These are phyloP conservation scores for rapeseed (Brassica napus) DNA, from an alignment of 345 rosid genomes.

Conservation along the genomic window Da-Ae NC_063443.1:12781001-12781500, in stretches of 20 bases:
- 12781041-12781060: slow-evolving; percentile 90
- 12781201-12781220: slow-evolving; percentile 66
- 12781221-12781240: slow-evolving; percentile 75
- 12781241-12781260: slow-evolving; percentile 81
- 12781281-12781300: slow-evolving; percentile 86
- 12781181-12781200: slow-evolving; percentile 55
- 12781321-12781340: slow-evolving; percentile 59
- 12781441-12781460: not conserved
- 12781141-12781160: slow-evolving; percentile 47
- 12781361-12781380: slow-evolving; percentile 53
- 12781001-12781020: slow-evolving; percentile 76
- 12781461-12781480: not conserved
- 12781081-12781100: slow-evolving; percentile 85
- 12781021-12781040: slow-evolving; percentile 83
- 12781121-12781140: slow-evolving; percentile 49
- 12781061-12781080: slow-evolving; percentile 71
- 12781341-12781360: slow-evolving; percentile 54
- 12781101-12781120: slow-evolving; percentile 76
- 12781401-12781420: slow-evolving; percentile 63
- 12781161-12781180: slow-evolving; percentile 71
- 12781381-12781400: slow-evolving; percentile 47
- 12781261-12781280: slow-evolving; percentile 69
- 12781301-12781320: slow-evolving; percentile 80
- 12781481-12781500: too few species aligned
- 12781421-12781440: slow-evolving; percentile 25